Conservation (phyloP, 1,284 basidiomycete species). For the Marasmius fiardii region DNA sequence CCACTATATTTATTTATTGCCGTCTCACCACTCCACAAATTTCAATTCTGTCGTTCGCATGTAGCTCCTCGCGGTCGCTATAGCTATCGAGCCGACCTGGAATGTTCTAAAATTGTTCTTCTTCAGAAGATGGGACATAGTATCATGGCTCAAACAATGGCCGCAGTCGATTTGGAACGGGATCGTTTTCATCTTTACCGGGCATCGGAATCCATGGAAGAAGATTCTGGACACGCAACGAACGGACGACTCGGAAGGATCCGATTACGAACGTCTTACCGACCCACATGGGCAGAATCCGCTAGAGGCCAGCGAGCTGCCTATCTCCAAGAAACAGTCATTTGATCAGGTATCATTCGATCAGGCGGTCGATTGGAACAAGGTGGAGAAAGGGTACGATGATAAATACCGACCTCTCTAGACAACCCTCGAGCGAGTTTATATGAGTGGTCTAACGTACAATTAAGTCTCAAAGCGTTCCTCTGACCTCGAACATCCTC, state of each 20-base stretch:
- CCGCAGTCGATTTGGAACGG: slow-evolving; percentile 13
- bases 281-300: neutral
- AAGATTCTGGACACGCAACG: neutral
- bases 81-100: slow-evolving; percentile 11
- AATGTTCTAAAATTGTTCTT: slow-evolving; percentile 6
- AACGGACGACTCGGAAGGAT: neutral
- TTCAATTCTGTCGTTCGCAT: neutral
- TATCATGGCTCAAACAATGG: slow-evolving; percentile 9
- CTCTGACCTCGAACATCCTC: no score
- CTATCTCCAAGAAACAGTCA: neutral
- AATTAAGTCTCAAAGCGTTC: no score
- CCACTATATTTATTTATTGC: neutral
- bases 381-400: no score
- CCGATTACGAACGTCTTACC: neutral
- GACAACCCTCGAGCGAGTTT: no score
- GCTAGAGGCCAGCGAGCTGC: neutral
- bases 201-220: slow-evolving; percentile 14
- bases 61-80: slow-evolving; percentile 13
- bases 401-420: no score
- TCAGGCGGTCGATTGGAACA: no score
- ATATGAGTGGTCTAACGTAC: no score
- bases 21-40: neutral
- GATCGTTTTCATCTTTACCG: slow-evolving; percentile 12
- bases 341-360: no score
- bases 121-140: neutral